phyloP scores from a whole-genome alignment of 768 basidiomycete genomes.

The Lactifluus echinatus region DNA sequence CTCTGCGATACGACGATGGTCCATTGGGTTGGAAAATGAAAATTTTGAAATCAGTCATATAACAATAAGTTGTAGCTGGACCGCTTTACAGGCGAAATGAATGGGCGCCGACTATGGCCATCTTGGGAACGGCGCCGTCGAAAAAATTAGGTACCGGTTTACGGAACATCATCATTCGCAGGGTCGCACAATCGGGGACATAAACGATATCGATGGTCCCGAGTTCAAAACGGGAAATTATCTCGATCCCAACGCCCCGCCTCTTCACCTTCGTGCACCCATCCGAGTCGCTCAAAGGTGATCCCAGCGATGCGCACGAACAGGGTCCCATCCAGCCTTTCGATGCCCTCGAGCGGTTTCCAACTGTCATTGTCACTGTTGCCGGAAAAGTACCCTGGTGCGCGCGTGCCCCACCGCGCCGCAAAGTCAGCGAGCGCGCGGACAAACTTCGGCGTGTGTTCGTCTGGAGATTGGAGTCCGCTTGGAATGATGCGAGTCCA shows the following conservation, averaged over 20 bases:
- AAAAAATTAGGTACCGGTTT: no score
- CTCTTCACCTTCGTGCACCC: conserved; percentile 4
- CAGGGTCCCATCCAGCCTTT: conserved; percentile 51
- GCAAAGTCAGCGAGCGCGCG: conserved; percentile 42
- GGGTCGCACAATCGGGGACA: no score
- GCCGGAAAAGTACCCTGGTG: conserved; percentile 26
- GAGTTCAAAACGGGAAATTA: background rate
- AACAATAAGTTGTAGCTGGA: no score
- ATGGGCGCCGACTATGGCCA: no score
- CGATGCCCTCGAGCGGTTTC: conserved; percentile 37
- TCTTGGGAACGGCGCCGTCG: no score
- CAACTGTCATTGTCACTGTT: background rate
- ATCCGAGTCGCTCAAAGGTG: conserved; percentile 31
- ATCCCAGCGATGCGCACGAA: conserved; percentile 51
- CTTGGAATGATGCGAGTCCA: conserved; percentile 51
- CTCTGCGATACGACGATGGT: no score
- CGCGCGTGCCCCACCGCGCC: conserved; percentile 35
- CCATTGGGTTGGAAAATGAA: no score
- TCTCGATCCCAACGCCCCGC: background rate
- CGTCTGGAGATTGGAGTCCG: conserved; percentile 47
- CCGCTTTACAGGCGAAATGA: no score
- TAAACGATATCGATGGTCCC: no score
- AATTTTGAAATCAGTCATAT: no score
- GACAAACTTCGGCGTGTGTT: conserved; percentile 44
- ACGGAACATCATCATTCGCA: no score